phyloP scores from a whole-genome alignment of 2,329 filamentous ascomycete genomes.

The Penicillium oxalicum region DNA sequence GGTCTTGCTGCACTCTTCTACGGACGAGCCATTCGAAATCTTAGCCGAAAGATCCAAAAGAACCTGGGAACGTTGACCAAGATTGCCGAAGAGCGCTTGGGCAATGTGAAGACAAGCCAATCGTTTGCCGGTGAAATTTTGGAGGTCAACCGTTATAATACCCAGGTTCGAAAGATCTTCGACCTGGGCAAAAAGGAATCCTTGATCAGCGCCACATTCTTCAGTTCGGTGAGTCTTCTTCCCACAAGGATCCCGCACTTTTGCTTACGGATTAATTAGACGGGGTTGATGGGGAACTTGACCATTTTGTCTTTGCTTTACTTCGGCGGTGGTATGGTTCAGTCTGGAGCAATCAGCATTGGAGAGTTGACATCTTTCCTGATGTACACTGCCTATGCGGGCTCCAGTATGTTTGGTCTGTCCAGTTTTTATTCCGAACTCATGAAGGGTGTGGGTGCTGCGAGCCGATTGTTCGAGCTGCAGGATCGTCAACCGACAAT shows the following conservation, averaged over 20 bases:
- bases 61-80: constrained; percentile 90
- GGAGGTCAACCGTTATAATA: constrained; percentile 86
- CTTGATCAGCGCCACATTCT: constrained; percentile 84
- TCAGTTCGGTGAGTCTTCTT: constrained; percentile 51
- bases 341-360: constrained; percentile 75
- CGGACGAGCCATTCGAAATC: constrained; percentile 76
- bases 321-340: constrained; percentile 84
- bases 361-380: constrained; percentile 94
- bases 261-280: constrained; percentile 46
- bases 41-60: constrained; percentile 89
- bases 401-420: constrained; percentile 84
- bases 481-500: constrained; percentile 86
- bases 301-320: constrained; percentile 87
- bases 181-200: constrained; percentile 80
- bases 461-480: constrained; percentile 91
- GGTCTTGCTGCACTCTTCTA: constrained; percentile 89
- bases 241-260: not conserved
- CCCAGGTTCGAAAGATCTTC: constrained; percentile 87
- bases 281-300: constrained; percentile 91
- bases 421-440: constrained; percentile 96
- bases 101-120: constrained; percentile 94
- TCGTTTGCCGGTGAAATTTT: constrained; percentile 91
- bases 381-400: constrained; percentile 91
- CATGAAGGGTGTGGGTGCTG: constrained; percentile 97
- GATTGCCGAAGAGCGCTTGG: constrained; percentile 94